Evolutionary conservation across 2,329 filamentous ascomycete genomes (phyloP), one percentile per base, ranked within the genome.

Genomic region (Penicillium sp.): DNA sequence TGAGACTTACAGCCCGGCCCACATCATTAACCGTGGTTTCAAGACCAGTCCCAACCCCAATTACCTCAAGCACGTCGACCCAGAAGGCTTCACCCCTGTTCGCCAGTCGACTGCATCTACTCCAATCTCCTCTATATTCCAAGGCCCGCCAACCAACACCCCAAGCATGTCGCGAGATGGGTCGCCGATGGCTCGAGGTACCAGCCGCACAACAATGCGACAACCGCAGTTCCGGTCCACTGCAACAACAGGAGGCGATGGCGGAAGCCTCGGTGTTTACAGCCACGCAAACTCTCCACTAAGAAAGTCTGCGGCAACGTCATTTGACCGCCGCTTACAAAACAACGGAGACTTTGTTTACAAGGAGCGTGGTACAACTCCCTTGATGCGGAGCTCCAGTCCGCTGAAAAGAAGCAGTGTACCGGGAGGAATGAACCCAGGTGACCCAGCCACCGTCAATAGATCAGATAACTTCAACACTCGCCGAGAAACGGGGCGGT

Each of bases 21-120:
- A 83, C 8, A 75, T 86, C 49, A 78, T 96, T 64, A 88, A 88
- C 58, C 87, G 90, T 45, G 85, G 85, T 1, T 97, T 96, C 74
- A 83, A 85, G 61, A 90, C 89, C 2, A 90, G 92, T 57, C 88
- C 91, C 5, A 97, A 97, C 70, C 87, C 89, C 0, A 91, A 89
- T 70, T 94, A 94, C 70, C 76, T 84, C 33, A 84, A 83, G 58
- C 86, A 91, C 64, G 82, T 91, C 61, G 86, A 92, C 65, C 87
- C 89, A 0, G 86, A 92, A 46, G 79, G 78, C 45, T 66, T 60
- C 72, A 69, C 62, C 60, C 48, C 76, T 64, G 59, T 69, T 58
- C 68, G 79, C 68, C 61, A 65, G 69, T 62, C 70, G 76, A 75
- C 74, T 68, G 53, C 72, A 76, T 45, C 76, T 73, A 64, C 70